Evolutionary conservation across 495 filamentous ascomycete species (phyloP).

Genomic region (Penicillium maclennaniae): DNA sequence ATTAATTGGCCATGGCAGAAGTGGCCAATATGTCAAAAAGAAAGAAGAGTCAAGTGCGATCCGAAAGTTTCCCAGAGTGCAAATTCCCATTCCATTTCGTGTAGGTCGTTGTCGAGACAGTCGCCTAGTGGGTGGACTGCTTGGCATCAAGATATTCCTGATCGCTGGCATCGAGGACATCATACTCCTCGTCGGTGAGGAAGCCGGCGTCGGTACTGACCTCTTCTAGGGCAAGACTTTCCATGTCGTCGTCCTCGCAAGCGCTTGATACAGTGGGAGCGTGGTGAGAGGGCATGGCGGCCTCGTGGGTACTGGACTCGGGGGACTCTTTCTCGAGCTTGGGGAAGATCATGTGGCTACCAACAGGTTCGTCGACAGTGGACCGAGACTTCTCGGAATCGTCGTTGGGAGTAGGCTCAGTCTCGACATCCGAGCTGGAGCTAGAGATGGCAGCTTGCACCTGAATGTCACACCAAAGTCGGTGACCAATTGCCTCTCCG

Average conservation of each 20-base stretch:
- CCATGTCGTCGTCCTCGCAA: constrained; percentile 61
- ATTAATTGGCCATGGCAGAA: constrained; percentile 18
- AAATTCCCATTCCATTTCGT: constrained; percentile 24
- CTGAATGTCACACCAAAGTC: constrained; percentile 89
- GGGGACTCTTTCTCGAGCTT: constrained; percentile 94
- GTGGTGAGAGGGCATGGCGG: constrained; percentile 24
- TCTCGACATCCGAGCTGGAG: constrained; percentile 2
- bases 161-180: constrained; percentile 92
- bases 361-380: constrained; percentile 18
- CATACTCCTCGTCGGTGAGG: constrained; percentile 96
- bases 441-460: constrained; percentile 44
- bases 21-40: constrained; percentile 14
- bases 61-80: constrained; percentile 11
- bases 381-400: constrained; percentile 13
- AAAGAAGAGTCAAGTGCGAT: neutral
- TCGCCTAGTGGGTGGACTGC: constrained; percentile 25
- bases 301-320: constrained; percentile 69
- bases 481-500: constrained; percentile 81
- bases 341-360: constrained; percentile 92
- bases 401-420: constrained; percentile 19
- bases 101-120: constrained; percentile 3
- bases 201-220: constrained; percentile 62
- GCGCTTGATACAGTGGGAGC: constrained; percentile 35
- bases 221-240: constrained; percentile 61
- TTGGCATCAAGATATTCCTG: constrained; percentile 66